phyloP scores from a whole-genome alignment of 2,329 filamentous ascomycete genomes.

The Westerdykella sp. region DNA sequence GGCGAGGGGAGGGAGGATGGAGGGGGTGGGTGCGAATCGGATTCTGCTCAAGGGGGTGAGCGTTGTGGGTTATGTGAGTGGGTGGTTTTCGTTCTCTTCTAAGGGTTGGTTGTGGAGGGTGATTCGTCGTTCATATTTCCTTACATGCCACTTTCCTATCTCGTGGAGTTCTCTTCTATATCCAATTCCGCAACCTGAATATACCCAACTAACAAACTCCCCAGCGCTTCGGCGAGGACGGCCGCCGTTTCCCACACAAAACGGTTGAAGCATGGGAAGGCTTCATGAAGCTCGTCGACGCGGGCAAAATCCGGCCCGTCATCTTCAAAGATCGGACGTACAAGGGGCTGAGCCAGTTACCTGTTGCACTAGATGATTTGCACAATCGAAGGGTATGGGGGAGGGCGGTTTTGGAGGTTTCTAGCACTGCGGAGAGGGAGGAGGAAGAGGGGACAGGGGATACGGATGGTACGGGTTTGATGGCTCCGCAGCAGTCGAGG shows the following conservation, averaged over 20 bases:
- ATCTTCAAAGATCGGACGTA: constrained; percentile 45
- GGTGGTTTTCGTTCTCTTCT: not conserved
- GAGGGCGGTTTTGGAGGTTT: constrained; percentile 49
- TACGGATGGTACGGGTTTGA: too few species aligned
- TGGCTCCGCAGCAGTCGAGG: too few species aligned
- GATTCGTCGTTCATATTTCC: too few species aligned
- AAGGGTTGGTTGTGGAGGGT: not conserved
- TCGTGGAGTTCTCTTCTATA: too few species aligned
- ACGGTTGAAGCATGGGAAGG: constrained; percentile 48
- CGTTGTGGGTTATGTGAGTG: constrained; percentile 49
- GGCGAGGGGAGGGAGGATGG: constrained; percentile 48
- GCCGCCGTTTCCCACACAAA: constrained; percentile 45
- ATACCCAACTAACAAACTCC: not conserved
- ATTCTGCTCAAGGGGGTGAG: constrained; percentile 49
- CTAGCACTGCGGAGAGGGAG: constrained; percentile 16
- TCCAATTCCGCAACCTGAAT: not conserved
- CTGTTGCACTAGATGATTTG: constrained; percentile 48
- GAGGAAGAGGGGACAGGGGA: not conserved
- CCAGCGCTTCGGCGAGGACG: constrained; percentile 52
- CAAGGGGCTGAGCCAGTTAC: constrained; percentile 46
- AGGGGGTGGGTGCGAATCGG: constrained; percentile 50
- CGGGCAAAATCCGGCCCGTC: constrained; percentile 46
- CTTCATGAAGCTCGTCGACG: constrained; percentile 45
- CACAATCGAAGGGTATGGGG: constrained; percentile 48
- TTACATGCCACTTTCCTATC: too few species aligned